A percentile compares a stretch with the other conserved stretches of the same genome.
These are phyloP conservation scores for Ambrosia trifida DNA, from an alignment of 129 eudicot species.

Conservation along the genomic window DNA sequence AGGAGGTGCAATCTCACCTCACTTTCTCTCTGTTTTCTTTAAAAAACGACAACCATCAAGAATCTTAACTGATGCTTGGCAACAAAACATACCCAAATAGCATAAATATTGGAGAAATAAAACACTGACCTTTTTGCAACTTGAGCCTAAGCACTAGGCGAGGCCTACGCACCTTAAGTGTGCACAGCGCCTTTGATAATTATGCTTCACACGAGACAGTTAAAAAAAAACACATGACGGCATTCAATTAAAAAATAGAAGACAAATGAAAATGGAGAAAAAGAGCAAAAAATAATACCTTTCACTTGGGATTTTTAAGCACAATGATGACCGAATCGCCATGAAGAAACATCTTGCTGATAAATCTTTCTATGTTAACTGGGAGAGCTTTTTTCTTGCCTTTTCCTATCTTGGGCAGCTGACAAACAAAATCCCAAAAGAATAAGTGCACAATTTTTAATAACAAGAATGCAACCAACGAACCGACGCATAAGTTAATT, in stretches of 20 bases:
- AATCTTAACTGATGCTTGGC: no score
- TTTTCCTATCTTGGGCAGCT: slow-evolving; percentile 95
- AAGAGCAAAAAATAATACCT: slow-evolving; percentile 28
- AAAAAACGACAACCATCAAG: no score
- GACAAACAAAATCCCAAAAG: background rate
- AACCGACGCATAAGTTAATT: background rate
- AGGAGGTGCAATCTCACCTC: no score
- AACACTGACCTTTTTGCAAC: no score
- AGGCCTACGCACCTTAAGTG: no score
- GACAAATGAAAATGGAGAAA: background rate
- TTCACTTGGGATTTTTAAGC: slow-evolving; percentile 86
- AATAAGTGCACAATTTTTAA: background rate
- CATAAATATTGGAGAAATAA: no score
- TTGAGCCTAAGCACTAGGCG: no score
- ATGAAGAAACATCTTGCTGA: slow-evolving; percentile 94
- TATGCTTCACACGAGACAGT: background rate
- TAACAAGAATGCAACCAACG: background rate
- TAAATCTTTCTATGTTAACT: slow-evolving; percentile 88
- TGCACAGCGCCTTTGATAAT: no score
- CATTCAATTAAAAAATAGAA: background rate
- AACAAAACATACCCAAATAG: no score
- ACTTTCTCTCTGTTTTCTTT: no score
- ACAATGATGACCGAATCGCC: slow-evolving; percentile 97
- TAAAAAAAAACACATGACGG: background rate
- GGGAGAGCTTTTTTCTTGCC: slow-evolving; percentile 97